Conservation (phyloP, 2,329 filamentous ascomycete genomes). For the Aspergillus pseudoterreus region DNA sequence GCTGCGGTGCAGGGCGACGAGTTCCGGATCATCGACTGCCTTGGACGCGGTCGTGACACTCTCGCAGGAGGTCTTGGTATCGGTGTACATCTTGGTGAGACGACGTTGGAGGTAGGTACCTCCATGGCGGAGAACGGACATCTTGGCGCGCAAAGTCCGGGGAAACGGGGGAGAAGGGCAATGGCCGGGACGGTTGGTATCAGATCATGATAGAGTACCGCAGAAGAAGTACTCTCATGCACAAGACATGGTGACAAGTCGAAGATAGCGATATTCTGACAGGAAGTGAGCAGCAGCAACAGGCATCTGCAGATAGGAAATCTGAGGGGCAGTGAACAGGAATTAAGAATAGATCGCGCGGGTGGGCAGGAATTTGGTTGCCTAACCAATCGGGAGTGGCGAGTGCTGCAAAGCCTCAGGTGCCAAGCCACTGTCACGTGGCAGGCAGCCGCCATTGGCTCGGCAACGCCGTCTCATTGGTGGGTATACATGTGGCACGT, state of each 20-base stretch:
- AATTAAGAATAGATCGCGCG: constrained; percentile 24
- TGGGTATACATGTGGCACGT: constrained; percentile 5
- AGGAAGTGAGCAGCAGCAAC: background rate
- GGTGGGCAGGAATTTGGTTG: constrained; percentile 38
- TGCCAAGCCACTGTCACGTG: constrained; percentile 27
- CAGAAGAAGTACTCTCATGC: background rate
- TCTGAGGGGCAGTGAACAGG: constrained; percentile 11
- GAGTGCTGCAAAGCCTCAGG: constrained; percentile 22
- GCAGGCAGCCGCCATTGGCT: constrained; percentile 27
- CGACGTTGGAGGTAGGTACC: constrained; percentile 45
- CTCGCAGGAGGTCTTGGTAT: constrained; percentile 61
- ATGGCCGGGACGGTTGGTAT: constrained; percentile 7
- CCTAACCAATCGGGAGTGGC: constrained; percentile 39
- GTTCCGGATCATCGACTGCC: constrained; percentile 50
- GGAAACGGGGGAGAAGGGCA: constrained; percentile 12
- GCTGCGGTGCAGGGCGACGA: constrained; percentile 55
- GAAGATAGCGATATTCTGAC: background rate
- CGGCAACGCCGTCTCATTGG: constrained; percentile 1
- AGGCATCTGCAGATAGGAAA: constrained; percentile 1
- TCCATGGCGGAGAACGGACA: constrained; percentile 47
- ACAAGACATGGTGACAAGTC: background rate
- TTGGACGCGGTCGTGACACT: constrained; percentile 49
- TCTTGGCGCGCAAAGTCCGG: constrained; percentile 26
- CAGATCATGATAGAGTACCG: constrained; percentile 13
- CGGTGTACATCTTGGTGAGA: constrained; percentile 60